Evolutionary conservation across 306 rosid genomes (phyloP).

Genomic region (Cicer bijugum): DNA sequence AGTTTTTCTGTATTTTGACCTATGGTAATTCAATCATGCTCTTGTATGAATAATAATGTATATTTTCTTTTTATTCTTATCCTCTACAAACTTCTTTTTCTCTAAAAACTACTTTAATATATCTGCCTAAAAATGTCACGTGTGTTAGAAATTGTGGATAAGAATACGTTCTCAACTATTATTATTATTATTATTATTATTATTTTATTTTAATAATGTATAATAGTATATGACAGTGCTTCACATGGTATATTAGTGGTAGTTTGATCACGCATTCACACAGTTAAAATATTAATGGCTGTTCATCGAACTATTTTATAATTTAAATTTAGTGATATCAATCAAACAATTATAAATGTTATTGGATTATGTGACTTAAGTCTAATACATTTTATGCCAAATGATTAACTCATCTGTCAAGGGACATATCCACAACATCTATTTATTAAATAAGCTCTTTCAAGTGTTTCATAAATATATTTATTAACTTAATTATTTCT

Average conservation of each 20-base stretch:
- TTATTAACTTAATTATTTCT: background rate
- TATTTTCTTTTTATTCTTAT: constrained; percentile 19
- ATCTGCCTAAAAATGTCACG: constrained; percentile 21
- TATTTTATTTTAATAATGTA: background rate
- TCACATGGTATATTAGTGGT: background rate
- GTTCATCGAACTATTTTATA: too few relatives aligned
- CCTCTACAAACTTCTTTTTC: constrained; percentile 18
- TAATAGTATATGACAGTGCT: background rate
- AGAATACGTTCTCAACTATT: background rate
- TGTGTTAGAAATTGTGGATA: constrained; percentile 31
- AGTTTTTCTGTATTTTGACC: background rate
- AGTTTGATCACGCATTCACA: too few relatives aligned
- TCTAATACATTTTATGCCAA: too few relatives aligned
- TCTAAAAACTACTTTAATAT: constrained; percentile 22
- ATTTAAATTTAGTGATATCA: too few relatives aligned
- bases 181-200: background rate
- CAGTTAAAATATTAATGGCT: too few relatives aligned
- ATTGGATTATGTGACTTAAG: too few relatives aligned
- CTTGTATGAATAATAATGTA: background rate
- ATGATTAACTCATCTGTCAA: too few relatives aligned
- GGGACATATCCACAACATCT: too few relatives aligned
- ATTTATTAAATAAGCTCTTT: too few relatives aligned
- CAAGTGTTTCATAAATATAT: too few relatives aligned
- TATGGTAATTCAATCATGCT: background rate
- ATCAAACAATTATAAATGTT: too few relatives aligned